These are phyloP conservation scores for Lactarius evosmus DNA, from an alignment of 768 basidiomycete genomes.

Conservation along the genomic window DNA sequence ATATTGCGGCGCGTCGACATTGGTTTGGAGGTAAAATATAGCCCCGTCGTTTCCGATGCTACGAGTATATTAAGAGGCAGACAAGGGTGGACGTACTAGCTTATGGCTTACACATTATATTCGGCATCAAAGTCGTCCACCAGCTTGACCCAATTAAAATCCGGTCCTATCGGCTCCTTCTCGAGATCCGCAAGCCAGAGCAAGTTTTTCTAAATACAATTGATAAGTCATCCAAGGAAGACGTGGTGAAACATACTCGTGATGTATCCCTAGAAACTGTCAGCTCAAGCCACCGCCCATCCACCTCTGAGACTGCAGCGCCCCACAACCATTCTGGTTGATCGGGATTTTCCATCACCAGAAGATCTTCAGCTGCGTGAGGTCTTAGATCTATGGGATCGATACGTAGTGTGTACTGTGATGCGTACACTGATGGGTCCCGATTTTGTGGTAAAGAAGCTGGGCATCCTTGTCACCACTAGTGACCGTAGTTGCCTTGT, in stretches of 20 bases:
- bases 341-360: constrained; percentile 60
- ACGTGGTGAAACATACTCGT: constrained; percentile 40
- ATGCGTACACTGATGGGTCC: constrained; percentile 62
- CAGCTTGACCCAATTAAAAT: constrained; percentile 72
- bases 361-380: constrained; percentile 57
- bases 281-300: constrained; percentile 62
- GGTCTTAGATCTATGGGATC: background rate
- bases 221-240: background rate
- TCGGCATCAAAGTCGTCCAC: constrained; percentile 65
- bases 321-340: constrained; percentile 67
- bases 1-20: constrained; percentile 61
- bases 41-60: constrained; percentile 66
- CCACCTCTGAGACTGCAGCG: constrained; percentile 52
- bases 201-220: constrained; percentile 54
- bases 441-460: constrained; percentile 73
- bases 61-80: background rate
- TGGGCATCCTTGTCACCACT: constrained; percentile 62
- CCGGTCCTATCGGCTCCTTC: constrained; percentile 53
- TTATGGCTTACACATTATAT: constrained; percentile 54
- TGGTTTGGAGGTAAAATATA: constrained; percentile 61
- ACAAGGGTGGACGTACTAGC: background rate
- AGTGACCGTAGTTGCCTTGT: constrained; percentile 56
- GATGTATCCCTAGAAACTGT: constrained; percentile 58
- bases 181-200: constrained; percentile 71
- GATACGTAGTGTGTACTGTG: background rate